phyloP scores from a whole-genome alignment of 2,329 filamentous ascomycete genomes.

The Trichoderma sp. region DNA sequence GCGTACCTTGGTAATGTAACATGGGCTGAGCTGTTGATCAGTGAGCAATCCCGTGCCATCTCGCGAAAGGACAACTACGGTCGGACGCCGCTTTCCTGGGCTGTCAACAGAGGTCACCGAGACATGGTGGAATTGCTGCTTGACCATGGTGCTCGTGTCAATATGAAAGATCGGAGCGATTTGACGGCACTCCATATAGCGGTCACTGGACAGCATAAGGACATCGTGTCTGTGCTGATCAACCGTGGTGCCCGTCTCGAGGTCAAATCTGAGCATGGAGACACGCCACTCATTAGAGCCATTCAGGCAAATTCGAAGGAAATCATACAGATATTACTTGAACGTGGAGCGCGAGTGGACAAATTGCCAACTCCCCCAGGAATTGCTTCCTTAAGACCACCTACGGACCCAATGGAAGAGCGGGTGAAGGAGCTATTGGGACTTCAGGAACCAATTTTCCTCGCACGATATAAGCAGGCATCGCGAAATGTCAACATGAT shows the following conservation, averaged over 20 bases:
- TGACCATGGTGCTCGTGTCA: slow-evolving; percentile 1
- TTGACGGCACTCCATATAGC: neutral
- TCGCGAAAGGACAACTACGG: slow-evolving; percentile 5
- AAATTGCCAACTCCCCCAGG: slow-evolving; percentile 5
- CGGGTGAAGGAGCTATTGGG: neutral
- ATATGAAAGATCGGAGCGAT: slow-evolving; percentile 1
- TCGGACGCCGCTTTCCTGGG: slow-evolving; percentile 3
- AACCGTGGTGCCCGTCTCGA: slow-evolving; percentile 1
- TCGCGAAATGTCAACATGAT: neutral
- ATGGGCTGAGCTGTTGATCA: neutral
- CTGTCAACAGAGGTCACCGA: neutral
- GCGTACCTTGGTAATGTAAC: slow-evolving; percentile 4
- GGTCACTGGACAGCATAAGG: neutral
- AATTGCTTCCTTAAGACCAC: neutral
- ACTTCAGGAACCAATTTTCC: neutral
- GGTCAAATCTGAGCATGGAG: slow-evolving; percentile 1
- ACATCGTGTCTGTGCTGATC: slow-evolving; percentile 5
- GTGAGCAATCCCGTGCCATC: neutral
- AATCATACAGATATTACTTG: slow-evolving; percentile 2
- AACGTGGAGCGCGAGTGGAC: neutral
- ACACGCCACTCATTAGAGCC: neutral
- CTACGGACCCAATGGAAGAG: slow-evolving; percentile 2
- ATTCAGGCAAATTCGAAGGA: slow-evolving; percentile 8
- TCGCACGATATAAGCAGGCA: slow-evolving; percentile 2
- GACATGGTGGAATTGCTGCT: slow-evolving; percentile 5